Conservation (phyloP, 768 basidiomycete species). For the Pholiota microspora region DNA sequence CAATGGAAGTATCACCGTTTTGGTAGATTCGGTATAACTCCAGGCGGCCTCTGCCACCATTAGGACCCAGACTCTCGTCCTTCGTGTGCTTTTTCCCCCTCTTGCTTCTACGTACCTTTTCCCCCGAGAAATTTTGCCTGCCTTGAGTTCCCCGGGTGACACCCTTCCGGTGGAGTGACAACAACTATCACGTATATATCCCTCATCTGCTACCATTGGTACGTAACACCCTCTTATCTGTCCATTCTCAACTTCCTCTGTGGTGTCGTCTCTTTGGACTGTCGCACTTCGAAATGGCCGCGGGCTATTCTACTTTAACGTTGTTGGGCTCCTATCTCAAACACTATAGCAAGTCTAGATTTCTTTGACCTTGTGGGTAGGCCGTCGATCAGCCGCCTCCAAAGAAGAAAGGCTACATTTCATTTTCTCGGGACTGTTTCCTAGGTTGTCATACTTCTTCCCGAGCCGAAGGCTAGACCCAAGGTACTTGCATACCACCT, state of each 20-base stretch:
- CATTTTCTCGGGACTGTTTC: neutral
- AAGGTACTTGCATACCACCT: neutral
- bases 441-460: neutral
- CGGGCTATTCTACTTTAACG: neutral
- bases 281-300: neutral
- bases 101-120: slow-evolving; percentile 16
- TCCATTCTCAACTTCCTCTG: slow-evolving; percentile 7
- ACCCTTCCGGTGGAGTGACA: slow-evolving; percentile 16
- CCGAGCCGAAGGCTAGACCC: neutral
- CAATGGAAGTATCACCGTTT: neutral
- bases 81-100: slow-evolving; percentile 4
- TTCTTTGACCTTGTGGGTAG: neutral
- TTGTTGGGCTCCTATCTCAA: neutral
- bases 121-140: slow-evolving; percentile 8
- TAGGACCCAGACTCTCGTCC: neutral
- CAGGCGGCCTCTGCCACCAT: neutral
- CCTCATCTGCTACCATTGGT: slow-evolving; percentile 10
- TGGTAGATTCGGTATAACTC: neutral
- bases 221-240: slow-evolving; percentile 24
- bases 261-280: slow-evolving; percentile 9
- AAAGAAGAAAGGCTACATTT: neutral
- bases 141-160: slow-evolving; percentile 19
- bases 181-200: slow-evolving; percentile 17
- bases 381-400: neutral
- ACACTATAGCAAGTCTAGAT: neutral